phyloP scores from a whole-genome alignment of 2,329 filamentous ascomycete species.

The Magnaporthiopsis incrustans region DNA sequence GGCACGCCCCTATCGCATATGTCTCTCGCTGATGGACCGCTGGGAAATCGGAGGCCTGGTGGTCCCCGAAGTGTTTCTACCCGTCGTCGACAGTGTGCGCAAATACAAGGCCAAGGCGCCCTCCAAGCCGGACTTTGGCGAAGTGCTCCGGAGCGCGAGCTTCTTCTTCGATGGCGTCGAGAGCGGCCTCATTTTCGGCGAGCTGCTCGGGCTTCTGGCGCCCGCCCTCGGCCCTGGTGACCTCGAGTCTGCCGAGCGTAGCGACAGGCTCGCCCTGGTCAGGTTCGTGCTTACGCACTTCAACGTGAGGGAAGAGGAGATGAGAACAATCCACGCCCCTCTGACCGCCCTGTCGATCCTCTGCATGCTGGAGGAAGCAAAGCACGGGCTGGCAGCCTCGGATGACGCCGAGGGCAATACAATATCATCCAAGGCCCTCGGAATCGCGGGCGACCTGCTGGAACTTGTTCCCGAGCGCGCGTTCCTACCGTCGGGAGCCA shows the following conservation, averaged over 20 bases:
- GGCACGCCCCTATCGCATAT: slow-evolving; percentile 82
- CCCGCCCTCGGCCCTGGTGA: slow-evolving; percentile 45
- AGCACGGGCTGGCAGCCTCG: slow-evolving; percentile 23
- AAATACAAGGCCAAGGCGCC: slow-evolving; percentile 59
- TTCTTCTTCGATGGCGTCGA: slow-evolving; percentile 98
- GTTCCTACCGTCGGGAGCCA: slow-evolving; percentile 32
- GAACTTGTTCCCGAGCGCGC: slow-evolving; percentile 58
- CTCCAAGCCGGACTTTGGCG: slow-evolving; percentile 65
- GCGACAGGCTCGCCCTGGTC: slow-evolving; percentile 62
- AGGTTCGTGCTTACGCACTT: slow-evolving; percentile 81
- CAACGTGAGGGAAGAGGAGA: slow-evolving; percentile 92
- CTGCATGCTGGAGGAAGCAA: slow-evolving; percentile 50
- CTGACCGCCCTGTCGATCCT: slow-evolving; percentile 60
- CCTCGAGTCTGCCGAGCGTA: slow-evolving; percentile 36
- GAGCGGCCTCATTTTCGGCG: slow-evolving; percentile 84
- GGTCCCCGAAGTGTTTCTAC: slow-evolving; percentile 80
- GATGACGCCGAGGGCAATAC: slow-evolving; percentile 10
- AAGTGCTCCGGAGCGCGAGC: slow-evolving; percentile 86
- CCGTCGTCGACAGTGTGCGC: slow-evolving; percentile 73
- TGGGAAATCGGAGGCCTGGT: slow-evolving; percentile 94
- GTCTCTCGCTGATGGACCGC: slow-evolving; percentile 91
- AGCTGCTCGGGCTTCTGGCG: slow-evolving; percentile 62
- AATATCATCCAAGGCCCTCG: slow-evolving; percentile 27
- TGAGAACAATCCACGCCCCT: slow-evolving; percentile 80
- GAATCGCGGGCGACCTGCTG: slow-evolving; percentile 48